Evolutionary conservation across 2,329 filamentous ascomycete genomes (phyloP).

Genomic region (Trichoderma pleuroti): DNA sequence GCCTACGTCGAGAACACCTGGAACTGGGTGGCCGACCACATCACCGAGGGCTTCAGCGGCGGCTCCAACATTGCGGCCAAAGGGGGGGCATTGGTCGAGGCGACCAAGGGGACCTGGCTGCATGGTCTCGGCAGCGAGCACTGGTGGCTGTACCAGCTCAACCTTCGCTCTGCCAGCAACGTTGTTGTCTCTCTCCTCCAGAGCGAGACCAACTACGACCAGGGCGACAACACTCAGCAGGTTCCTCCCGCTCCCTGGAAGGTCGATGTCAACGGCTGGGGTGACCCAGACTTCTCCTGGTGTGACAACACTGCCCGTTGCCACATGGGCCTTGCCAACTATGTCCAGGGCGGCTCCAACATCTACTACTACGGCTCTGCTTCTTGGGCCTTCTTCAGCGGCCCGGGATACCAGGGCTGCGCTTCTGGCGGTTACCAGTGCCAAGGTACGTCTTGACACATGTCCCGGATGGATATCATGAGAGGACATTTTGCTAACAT

Average conservation of each 20-base stretch:
- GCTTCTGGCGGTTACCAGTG: constrained; percentile 30
- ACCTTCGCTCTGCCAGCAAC: constrained; percentile 47
- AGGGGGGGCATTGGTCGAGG: constrained; percentile 47
- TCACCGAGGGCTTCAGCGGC: constrained; percentile 45
- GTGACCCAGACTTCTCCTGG: constrained; percentile 43
- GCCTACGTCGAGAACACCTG: constrained; percentile 27
- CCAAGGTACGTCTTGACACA: constrained; percentile 29
- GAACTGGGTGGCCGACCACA: constrained; percentile 50
- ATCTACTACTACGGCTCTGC: constrained; percentile 43
- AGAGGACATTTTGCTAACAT: not conserved
- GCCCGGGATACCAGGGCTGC: constrained; percentile 37
- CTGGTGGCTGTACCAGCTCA: constrained; percentile 56
- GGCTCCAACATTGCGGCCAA: constrained; percentile 46
- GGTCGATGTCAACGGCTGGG: constrained; percentile 35
- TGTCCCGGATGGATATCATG: not conserved
- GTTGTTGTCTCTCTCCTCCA: constrained; percentile 51
- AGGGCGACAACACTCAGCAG: constrained; percentile 34
- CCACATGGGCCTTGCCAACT: constrained; percentile 42
- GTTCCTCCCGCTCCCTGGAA: constrained; percentile 38
- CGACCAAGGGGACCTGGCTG: constrained; percentile 51
- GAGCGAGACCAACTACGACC: constrained; percentile 49
- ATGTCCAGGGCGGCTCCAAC: constrained; percentile 39
- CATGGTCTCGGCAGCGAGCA: constrained; percentile 49
- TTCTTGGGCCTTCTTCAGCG: constrained; percentile 43
- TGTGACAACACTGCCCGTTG: constrained; percentile 36